Conservation (phyloP, 2,329 filamentous ascomycete genomes). For the Xylariaceae sp. region DNA sequence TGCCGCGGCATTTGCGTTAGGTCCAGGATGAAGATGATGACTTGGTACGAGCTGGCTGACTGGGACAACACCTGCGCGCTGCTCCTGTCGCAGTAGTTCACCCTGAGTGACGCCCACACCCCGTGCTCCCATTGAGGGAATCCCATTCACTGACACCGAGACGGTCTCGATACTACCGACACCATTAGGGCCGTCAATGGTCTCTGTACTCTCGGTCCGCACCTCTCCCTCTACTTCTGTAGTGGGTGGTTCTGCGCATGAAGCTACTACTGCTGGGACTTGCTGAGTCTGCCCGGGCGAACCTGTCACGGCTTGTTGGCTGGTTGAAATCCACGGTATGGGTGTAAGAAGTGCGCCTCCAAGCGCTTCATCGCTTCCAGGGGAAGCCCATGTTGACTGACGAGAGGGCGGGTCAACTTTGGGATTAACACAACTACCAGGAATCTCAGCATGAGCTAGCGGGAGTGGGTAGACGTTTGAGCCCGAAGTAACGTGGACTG, state of each 20-base stretch:
- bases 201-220: constrained; percentile 70
- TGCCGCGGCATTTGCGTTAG: constrained; percentile 20
- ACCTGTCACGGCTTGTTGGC: constrained; percentile 24
- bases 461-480: constrained; percentile 79
- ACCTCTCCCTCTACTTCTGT: constrained; percentile 53
- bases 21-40: constrained; percentile 30
- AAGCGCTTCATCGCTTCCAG: constrained; percentile 82
- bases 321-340: constrained; percentile 72
- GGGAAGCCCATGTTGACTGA: constrained; percentile 35
- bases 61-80: constrained; percentile 73
- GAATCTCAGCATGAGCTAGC: constrained; percentile 54
- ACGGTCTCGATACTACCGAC: constrained; percentile 76
- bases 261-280: constrained; percentile 25
- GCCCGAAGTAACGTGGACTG: constrained; percentile 82
- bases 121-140: constrained; percentile 48
- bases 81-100: constrained; percentile 79
- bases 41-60: constrained; percentile 52
- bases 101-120: constrained; percentile 68
- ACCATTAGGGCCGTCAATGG: constrained; percentile 75
- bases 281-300: constrained; percentile 20
- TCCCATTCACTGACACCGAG: constrained; percentile 67
- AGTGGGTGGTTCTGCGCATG: constrained; percentile 22
- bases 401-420: constrained; percentile 43
- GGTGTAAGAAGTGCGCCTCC: constrained; percentile 89
- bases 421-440: constrained; percentile 57